These are phyloP conservation scores for Heterobasidion parviporum DNA, from an alignment of 1,284 basidiomycete genomes.

Conservation along the genomic window DNA sequence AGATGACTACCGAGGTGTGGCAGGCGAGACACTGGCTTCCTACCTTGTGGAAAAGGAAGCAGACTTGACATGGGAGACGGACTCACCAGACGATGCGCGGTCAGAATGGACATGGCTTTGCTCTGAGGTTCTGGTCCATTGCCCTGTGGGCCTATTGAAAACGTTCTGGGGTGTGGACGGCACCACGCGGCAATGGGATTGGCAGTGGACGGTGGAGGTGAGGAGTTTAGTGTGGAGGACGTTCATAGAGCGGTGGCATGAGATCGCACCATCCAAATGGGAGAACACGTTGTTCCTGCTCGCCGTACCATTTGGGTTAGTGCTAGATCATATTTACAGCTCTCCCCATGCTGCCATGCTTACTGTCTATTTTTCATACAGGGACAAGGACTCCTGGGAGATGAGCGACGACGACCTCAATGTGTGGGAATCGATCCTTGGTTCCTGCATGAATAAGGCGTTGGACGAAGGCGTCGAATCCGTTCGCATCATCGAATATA, in stretches of 20 bases:
- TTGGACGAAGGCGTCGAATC: slow-evolving; percentile 51
- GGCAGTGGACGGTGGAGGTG: slow-evolving; percentile 30
- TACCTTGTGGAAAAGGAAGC: slow-evolving; percentile 41
- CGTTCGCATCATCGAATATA: slow-evolving; percentile 40
- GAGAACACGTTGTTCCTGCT: slow-evolving; percentile 49
- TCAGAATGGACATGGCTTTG: slow-evolving; percentile 53
- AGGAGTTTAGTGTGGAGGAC: slow-evolving; percentile 46
- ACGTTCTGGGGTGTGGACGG: slow-evolving; percentile 40
- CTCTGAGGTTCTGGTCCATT: slow-evolving; percentile 33
- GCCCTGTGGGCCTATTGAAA: slow-evolving; percentile 19
- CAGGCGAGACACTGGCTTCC: slow-evolving; percentile 36
- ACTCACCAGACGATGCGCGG: slow-evolving; percentile 30
- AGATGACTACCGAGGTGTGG: slow-evolving; percentile 26
- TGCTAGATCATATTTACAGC: slow-evolving; percentile 7
- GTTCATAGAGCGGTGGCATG: slow-evolving; percentile 46
- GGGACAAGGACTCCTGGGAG: slow-evolving; percentile 43
- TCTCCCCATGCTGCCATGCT: slow-evolving; percentile 3
- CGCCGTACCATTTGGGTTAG: slow-evolving; percentile 54
- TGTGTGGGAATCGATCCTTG: slow-evolving; percentile 51
- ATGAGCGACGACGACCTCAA: slow-evolving; percentile 43
- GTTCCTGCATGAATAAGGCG: slow-evolving; percentile 41
- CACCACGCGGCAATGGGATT: slow-evolving; percentile 10
- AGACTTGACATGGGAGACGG: slow-evolving; percentile 36
- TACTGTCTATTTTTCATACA: slow-evolving; percentile 16
- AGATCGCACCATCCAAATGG: slow-evolving; percentile 32